Conservation (phyloP, 78 protist genomes). For the Dictyostelium purpureum region DNA sequence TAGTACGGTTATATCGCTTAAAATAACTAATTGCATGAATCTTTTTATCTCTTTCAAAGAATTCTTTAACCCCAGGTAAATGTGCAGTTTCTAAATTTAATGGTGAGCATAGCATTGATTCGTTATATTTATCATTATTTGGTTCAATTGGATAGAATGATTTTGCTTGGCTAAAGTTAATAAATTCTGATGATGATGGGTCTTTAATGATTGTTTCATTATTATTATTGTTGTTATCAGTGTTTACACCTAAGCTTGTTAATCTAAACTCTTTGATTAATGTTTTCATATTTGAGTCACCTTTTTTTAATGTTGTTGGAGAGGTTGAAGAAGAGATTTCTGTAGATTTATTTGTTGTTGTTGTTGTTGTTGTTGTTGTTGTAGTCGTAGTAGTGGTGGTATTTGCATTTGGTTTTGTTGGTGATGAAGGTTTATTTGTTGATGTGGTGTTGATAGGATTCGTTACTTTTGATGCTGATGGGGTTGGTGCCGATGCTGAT, state of each 20-base stretch:
- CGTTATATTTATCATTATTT: slow-evolving; percentile 28
- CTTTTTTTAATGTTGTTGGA: neutral
- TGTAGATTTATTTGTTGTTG: neutral
- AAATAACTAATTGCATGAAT: slow-evolving; percentile 14
- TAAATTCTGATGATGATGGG: neutral
- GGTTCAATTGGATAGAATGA: neutral
- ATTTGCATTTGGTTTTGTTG: neutral
- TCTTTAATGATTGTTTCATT: neutral
- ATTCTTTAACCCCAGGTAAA: neutral
- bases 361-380: neutral
- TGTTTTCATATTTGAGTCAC: neutral
- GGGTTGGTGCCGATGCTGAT: too few relatives aligned
- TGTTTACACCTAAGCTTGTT: neutral
- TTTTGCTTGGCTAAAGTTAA: neutral
- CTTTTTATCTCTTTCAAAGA: slow-evolving; percentile 18
- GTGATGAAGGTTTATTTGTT: neutral
- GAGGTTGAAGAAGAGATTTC: neutral
- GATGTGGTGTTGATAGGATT: neutral
- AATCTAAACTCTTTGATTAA: neutral
- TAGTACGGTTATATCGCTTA: slow-evolving; percentile 12
- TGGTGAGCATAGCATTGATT: slow-evolving; percentile 35
- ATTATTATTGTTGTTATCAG: too few relatives aligned
- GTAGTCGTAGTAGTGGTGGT: neutral
- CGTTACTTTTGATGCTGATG: too few relatives aligned
- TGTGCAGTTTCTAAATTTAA: neutral